These are phyloP conservation scores for Bryopsis sp. DNA, from an alignment of 139 green algal species.

Conservation along the genomic window DNA sequence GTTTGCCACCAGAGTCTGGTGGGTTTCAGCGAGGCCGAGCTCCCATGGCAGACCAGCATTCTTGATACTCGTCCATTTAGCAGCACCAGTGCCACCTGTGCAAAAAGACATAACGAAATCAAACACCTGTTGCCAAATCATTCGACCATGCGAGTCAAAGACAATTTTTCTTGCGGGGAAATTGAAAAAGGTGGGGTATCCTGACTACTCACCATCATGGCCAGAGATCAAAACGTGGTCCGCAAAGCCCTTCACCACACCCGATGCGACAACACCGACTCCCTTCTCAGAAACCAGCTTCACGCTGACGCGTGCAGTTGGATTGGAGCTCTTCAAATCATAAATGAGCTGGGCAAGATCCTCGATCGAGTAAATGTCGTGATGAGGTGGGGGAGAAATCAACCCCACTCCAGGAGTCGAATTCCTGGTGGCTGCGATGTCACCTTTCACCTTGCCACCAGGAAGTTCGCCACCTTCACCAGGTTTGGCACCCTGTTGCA, in stretches of 20 bases:
- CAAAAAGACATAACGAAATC: too few relatives aligned
- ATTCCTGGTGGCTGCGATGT: slow-evolving; percentile 78
- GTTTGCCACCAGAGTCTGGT: slow-evolving; percentile 94
- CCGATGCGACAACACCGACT: slow-evolving; percentile 79
- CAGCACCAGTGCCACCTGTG: slow-evolving; percentile 39
- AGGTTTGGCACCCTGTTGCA: slow-evolving; percentile 51
- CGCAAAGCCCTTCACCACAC: slow-evolving; percentile 91
- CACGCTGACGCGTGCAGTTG: slow-evolving; percentile 56
- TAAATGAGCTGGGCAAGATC: slow-evolving; percentile 99
- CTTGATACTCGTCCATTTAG: slow-evolving; percentile 76
- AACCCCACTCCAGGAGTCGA: slow-evolving; percentile 88
- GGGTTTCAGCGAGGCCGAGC: slow-evolving; percentile 86
- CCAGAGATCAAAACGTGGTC: slow-evolving; percentile 93
- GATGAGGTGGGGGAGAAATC: slow-evolving; percentile 96
- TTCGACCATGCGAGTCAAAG: too few relatives aligned
- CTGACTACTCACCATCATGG: slow-evolving; percentile 88
- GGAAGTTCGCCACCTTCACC: slow-evolving; percentile 90
- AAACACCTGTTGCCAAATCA: too few relatives aligned
- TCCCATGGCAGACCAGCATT: slow-evolving; percentile 85
- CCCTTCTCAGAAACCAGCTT: slow-evolving; percentile 95
- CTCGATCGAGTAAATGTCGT: slow-evolving; percentile 99
- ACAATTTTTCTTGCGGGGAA: slow-evolving; percentile 36
- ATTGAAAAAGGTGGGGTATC: slow-evolving; percentile 76
- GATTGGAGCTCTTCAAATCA: slow-evolving; percentile 84
- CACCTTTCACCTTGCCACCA: slow-evolving; percentile 77